Evolutionary conservation across 129 eudicot species (phyloP), one percentile per base, ranked within the genome.

Genomic region (Calendula officinalis): DNA sequence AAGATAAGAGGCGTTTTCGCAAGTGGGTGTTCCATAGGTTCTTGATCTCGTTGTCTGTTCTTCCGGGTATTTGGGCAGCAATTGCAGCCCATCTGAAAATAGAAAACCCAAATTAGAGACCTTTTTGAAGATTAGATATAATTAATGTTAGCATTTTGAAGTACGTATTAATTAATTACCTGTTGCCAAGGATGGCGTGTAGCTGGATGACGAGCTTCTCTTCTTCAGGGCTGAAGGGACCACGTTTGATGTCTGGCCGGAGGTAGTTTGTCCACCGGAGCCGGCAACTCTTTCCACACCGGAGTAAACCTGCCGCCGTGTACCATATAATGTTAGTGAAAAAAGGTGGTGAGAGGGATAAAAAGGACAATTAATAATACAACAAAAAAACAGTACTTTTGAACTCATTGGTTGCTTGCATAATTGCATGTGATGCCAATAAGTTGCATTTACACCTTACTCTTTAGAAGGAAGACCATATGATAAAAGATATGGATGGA

Each of bases 41-140:
- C 78, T 94, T 94, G 84, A 94, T 83, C 81, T 94, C 99, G 47
- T 94, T 94, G 68, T 94, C 99, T 41, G 99, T 94, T 47, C 99
- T 86, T 60, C 99, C 97, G 1, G 95, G 90, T 34, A 94, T 69
- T 52, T 89, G 99, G 12, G 99, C 74, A 5, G 99, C 99, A 58
- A 94, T 94, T 2, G 97, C 95, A 50, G 99, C 99, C 99, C 99
- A 94, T 75, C 99, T 91, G 73, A 3, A 78, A 14, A 75, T 11
- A 30, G 13, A 49, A 49, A 66, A 57, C 27, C 14, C 36, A 54
- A 44, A 33, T 54, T 47, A 55, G 57, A 55, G 6, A 22, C 15
- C 43, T 6, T 6, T 60, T 40, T 15, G 16, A 9, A 13, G 6
- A 15, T 1, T 8, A 36, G 10, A 16, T 38, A n/a, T 17, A 46